phyloP scores from a whole-genome alignment of 306 rosid genomes.

The Cajanus cajan region DNA sequence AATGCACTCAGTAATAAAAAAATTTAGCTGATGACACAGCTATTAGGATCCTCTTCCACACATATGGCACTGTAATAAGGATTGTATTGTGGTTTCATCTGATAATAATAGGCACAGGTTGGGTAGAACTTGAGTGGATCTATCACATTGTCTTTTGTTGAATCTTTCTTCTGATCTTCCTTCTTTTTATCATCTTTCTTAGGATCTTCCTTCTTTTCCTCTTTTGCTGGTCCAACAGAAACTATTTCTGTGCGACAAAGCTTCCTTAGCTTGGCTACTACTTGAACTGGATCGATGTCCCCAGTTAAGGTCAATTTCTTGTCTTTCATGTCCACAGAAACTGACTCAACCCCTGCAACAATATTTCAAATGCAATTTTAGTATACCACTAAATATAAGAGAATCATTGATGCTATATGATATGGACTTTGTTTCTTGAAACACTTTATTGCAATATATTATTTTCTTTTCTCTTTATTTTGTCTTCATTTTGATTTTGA shows the following conservation, averaged over 20 bases:
- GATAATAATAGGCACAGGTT: background rate
- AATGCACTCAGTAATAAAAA: background rate
- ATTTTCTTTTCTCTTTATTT: background rate
- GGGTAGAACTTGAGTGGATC: slow-evolving; percentile 1
- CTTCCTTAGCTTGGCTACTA: slow-evolving; percentile 62
- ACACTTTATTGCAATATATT: background rate
- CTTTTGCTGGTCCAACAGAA: slow-evolving; percentile 69
- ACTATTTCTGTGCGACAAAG: slow-evolving; percentile 39
- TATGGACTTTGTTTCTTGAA: background rate
- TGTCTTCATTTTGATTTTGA: background rate
- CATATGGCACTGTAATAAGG: slow-evolving; percentile 19
- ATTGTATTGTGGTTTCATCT: slow-evolving; percentile 26
- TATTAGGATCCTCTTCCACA: slow-evolving; percentile 57
- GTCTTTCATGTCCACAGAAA: slow-evolving; percentile 58
- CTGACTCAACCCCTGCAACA: slow-evolving; percentile 52
- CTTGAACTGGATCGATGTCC: slow-evolving; percentile 51
- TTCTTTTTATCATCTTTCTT: slow-evolving; percentile 33
- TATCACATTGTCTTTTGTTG: background rate
- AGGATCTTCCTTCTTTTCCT: slow-evolving; percentile 53
- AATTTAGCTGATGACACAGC: slow-evolving; percentile 59
- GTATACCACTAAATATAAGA: background rate
- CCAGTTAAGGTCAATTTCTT: slow-evolving; percentile 56
- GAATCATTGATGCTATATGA: background rate
- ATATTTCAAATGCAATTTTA: background rate
- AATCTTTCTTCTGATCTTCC: slow-evolving; percentile 11